Conservation (phyloP, 768 basidiomycete genomes). For the Mycena crocata region DNA sequence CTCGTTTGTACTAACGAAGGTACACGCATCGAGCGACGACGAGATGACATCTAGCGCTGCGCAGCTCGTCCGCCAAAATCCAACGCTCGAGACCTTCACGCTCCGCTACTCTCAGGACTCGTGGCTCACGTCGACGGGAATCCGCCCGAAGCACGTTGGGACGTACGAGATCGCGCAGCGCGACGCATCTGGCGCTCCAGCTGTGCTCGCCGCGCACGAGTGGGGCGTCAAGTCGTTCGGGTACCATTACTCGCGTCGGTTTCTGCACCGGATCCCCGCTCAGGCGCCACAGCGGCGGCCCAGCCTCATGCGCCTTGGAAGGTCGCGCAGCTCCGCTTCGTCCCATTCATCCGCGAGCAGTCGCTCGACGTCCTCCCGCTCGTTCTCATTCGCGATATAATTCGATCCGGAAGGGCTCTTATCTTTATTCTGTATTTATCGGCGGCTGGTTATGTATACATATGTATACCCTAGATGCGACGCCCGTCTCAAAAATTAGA, state of each 20-base stretch:
- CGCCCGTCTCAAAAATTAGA: too few species aligned
- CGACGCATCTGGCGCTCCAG: background rate
- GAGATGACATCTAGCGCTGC: slow-evolving; percentile 45
- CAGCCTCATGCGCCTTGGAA: slow-evolving; percentile 14
- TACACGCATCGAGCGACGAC: slow-evolving; percentile 50
- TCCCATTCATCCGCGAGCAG: background rate
- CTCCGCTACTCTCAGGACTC: slow-evolving; percentile 48
- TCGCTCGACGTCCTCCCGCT: background rate
- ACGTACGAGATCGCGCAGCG: slow-evolving; percentile 41
- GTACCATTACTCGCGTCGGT: slow-evolving; percentile 1
- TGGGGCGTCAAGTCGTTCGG: slow-evolving; percentile 15
- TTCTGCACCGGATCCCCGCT: background rate
- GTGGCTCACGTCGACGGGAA: slow-evolving; percentile 49
- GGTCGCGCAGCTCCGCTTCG: slow-evolving; percentile 17
- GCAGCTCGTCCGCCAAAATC: slow-evolving; percentile 46
- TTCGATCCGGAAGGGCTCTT: background rate
- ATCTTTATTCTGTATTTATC: slow-evolving; percentile 6
- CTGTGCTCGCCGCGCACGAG: slow-evolving; percentile 2
- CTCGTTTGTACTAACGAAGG: slow-evolving; percentile 50
- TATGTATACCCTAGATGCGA: background rate
- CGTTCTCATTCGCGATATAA: slow-evolving; percentile 2
- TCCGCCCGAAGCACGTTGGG: slow-evolving; percentile 47
- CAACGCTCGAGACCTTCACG: slow-evolving; percentile 44
- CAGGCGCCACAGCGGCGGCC: slow-evolving; percentile 6
- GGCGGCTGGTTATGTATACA: background rate